Conservation (phyloP, 108 stramenopile genomes). For the Stephanodiscus minutulus region DNA sequence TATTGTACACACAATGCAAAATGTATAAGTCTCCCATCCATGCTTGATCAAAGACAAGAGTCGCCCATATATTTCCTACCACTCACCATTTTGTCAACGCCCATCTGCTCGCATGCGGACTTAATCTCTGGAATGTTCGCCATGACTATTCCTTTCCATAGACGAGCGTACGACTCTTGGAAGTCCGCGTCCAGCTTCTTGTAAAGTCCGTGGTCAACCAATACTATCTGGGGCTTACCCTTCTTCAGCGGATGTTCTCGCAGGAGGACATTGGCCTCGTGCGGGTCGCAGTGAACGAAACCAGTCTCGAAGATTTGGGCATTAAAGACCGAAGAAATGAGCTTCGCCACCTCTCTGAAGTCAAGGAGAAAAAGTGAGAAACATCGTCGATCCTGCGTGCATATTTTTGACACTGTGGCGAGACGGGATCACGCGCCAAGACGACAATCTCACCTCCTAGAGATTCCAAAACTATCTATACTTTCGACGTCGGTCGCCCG, state of each 20-base stretch:
- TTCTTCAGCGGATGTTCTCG: constrained; percentile 61
- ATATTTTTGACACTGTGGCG: not conserved
- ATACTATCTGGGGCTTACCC: constrained; percentile 82
- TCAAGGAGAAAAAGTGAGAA: constrained; percentile 13
- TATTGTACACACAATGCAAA: not conserved
- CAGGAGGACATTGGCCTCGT: constrained; percentile 91
- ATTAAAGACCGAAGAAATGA: constrained; percentile 80
- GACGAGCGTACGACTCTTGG: constrained; percentile 73
- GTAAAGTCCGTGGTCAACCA: constrained; percentile 94
- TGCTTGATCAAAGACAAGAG: not conserved
- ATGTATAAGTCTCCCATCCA: too few relatives aligned
- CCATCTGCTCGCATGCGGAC: constrained; percentile 67
- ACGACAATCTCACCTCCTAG: constrained; percentile 44
- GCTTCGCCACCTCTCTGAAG: constrained; percentile 66
- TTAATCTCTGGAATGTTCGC: constrained; percentile 85
- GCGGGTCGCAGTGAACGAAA: constrained; percentile 93
- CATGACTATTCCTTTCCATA: constrained; percentile 87
- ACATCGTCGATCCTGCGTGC: not conserved
- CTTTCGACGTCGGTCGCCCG: constrained; percentile 76
- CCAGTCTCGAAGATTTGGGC: constrained; percentile 76
- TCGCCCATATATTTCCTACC: not conserved
- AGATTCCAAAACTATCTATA: constrained; percentile 62
- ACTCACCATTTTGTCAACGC: constrained; percentile 75
- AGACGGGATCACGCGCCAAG: not conserved
- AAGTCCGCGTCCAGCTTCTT: constrained; percentile 75